A percentile compares a stretch with the other conserved stretches of the same genome.
Evolutionary conservation across 306 rosid species (phyloP).

Genomic region (Prunus campanulata): DNA sequence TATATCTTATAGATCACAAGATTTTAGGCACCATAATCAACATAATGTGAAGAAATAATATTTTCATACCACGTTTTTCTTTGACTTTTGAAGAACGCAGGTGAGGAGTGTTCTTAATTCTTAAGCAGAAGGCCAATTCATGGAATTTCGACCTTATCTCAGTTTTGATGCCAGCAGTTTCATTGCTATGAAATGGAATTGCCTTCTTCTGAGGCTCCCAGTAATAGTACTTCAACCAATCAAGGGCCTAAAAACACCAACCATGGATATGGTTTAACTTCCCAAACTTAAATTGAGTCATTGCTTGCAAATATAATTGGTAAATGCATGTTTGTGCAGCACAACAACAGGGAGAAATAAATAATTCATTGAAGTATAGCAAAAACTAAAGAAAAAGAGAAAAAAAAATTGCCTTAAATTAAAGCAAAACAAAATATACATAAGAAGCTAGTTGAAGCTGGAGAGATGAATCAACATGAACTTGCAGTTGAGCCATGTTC

Average conservation of each 20-base stretch:
- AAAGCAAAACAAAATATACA: not conserved
- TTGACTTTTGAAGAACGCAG: constrained; percentile 37
- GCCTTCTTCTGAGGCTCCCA: constrained; percentile 92
- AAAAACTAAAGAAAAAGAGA: not conserved
- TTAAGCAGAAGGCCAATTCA: constrained; percentile 54
- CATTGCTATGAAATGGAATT: constrained; percentile 74
- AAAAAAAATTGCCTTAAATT: not conserved
- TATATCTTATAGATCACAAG: not conserved
- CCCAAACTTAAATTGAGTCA: not conserved
- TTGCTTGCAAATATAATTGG: not conserved
- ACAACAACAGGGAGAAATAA: not conserved
- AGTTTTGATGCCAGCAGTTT: constrained; percentile 40
- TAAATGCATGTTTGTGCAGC: not conserved
- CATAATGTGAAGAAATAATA: constrained; percentile 14
- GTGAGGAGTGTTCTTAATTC: constrained; percentile 39
- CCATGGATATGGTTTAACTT: not conserved
- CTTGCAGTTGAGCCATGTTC: not conserved
- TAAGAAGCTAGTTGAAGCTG: not conserved
- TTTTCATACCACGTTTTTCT: constrained; percentile 55
- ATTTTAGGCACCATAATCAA: not conserved
- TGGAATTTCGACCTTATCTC: constrained; percentile 60
- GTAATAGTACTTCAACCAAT: constrained; percentile 85
- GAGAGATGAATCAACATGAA: not conserved
- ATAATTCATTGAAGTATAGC: not conserved
- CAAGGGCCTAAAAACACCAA: constrained; percentile 71